A percentile compares a stretch with the other conserved stretches of the same genome.
Evolutionary conservation across 2,329 filamentous ascomycete species (phyloP).

Genomic region (Albifimbria verrucaria): DNA sequence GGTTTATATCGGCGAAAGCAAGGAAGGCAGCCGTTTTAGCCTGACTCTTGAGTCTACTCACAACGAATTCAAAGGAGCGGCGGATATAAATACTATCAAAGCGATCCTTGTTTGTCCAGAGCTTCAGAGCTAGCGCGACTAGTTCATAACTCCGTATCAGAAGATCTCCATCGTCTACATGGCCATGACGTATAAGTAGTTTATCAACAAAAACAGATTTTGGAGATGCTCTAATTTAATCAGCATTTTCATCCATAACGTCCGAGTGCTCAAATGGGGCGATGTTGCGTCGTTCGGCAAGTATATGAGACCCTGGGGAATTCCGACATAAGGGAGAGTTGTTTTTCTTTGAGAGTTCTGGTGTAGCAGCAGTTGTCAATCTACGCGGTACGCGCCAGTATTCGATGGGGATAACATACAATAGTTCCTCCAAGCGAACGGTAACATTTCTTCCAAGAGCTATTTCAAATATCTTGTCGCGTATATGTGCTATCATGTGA

Average conservation of each 20-base stretch:
- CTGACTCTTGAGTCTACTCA: conserved; percentile 42
- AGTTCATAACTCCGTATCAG: conserved; percentile 43
- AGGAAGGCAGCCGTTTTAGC: conserved; percentile 18
- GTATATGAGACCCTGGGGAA: neutral
- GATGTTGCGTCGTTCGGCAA: too few species aligned
- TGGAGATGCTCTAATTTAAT: neutral
- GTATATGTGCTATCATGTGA: conserved; percentile 43
- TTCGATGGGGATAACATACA: conserved; percentile 10
- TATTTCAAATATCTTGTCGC: conserved; percentile 58
- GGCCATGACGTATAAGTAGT: conserved; percentile 47
- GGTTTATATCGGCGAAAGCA: neutral
- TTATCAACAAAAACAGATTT: conserved; percentile 59
- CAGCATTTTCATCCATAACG: conserved; percentile 4
- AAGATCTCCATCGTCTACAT: conserved; percentile 34
- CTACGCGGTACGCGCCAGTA: too few species aligned
- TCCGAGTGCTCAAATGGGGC: too few species aligned
- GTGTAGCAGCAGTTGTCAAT: too few species aligned
- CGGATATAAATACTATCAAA: too few species aligned
- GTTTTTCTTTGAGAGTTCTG: neutral
- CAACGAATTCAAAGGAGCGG: too few species aligned
- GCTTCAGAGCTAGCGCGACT: conserved; percentile 38
- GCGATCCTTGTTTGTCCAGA: conserved; percentile 45
- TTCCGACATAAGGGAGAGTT: neutral
- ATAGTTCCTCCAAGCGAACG: conserved; percentile 12
- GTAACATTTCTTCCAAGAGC: conserved; percentile 36